Conservation (phyloP, 192 early-diverging fungal species). For the Geosiphon pyriformis region DNA sequence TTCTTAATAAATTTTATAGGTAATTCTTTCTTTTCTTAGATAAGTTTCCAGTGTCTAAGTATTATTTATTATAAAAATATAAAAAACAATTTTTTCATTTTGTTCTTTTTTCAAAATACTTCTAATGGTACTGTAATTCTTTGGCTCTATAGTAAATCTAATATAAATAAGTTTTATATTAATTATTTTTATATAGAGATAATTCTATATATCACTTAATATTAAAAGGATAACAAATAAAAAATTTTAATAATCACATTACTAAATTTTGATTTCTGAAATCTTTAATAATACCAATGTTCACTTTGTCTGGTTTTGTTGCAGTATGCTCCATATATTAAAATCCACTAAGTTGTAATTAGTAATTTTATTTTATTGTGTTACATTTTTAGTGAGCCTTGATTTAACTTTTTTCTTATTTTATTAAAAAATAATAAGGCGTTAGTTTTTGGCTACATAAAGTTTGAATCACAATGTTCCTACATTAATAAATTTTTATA, state of each 20-base stretch:
- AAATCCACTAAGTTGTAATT: no score
- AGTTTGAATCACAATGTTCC: no score
- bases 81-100: conserved; percentile 6
- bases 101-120: conserved; percentile 10
- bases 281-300: neutral
- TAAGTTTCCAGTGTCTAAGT: neutral
- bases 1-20: conserved; percentile 10
- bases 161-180: conserved; percentile 6
- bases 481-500: no score
- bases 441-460: no score
- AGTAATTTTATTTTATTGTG: no score
- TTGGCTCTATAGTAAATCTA: neutral
- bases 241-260: neutral
- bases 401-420: no score
- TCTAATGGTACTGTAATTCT: conserved; percentile 12
- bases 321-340: neutral
- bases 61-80: conserved; percentile 10
- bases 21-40: conserved; percentile 8
- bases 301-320: conserved; percentile 17
- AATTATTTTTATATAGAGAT: conserved; percentile 12
- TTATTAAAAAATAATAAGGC: no score
- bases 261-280: neutral
- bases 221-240: neutral
- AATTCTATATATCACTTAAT: conserved; percentile 9
- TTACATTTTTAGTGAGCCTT: no score